These are phyloP conservation scores for Cordyceps cicadae DNA, from an alignment of 2,329 filamentous ascomycete species.

Conservation along the genomic window DNA sequence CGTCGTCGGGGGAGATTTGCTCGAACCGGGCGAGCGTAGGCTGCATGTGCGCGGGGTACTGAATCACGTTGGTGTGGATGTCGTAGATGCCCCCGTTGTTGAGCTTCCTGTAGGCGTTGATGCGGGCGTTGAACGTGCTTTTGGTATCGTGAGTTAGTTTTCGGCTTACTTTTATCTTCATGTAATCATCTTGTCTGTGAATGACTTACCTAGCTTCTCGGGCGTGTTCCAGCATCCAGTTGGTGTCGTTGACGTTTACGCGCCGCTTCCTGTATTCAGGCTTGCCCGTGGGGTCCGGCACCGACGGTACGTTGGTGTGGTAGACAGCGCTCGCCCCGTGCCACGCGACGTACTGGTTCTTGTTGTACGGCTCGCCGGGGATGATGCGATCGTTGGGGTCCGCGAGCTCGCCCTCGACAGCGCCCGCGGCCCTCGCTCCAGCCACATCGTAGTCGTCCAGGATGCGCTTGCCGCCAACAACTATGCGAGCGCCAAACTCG, in stretches of 20 bases:
- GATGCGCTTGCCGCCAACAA: slow-evolving; percentile 81
- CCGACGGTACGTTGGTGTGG: slow-evolving; percentile 69
- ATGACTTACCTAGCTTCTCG: slow-evolving; percentile 68
- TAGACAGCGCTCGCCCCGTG: slow-evolving; percentile 95
- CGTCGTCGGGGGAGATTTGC: slow-evolving; percentile 46
- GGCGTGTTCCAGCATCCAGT: slow-evolving; percentile 96
- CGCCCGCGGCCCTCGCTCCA: slow-evolving; percentile 65
- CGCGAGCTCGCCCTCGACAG: slow-evolving; percentile 79
- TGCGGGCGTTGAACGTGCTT: slow-evolving; percentile 75
- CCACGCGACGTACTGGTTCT: slow-evolving; percentile 98
- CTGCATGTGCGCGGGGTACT: slow-evolving; percentile 81
- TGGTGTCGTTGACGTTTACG: slow-evolving; percentile 82
- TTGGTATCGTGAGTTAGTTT: not conserved
- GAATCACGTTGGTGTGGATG: slow-evolving; percentile 85
- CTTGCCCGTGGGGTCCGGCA: slow-evolving; percentile 70
- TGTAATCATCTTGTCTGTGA: not conserved
- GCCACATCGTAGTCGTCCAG: slow-evolving; percentile 83
- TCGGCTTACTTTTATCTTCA: not conserved
- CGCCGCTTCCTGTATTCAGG: slow-evolving; percentile 74
- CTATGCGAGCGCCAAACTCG: slow-evolving; percentile 89
- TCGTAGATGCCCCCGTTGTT: slow-evolving; percentile 80
- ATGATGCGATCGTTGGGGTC: slow-evolving; percentile 80
- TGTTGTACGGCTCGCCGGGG: slow-evolving; percentile 83
- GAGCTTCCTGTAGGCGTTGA: slow-evolving; percentile 58
- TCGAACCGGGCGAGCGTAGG: slow-evolving; percentile 81